Conservation (phyloP, 208 protist species). For the Crithidia thermophila region DNA sequence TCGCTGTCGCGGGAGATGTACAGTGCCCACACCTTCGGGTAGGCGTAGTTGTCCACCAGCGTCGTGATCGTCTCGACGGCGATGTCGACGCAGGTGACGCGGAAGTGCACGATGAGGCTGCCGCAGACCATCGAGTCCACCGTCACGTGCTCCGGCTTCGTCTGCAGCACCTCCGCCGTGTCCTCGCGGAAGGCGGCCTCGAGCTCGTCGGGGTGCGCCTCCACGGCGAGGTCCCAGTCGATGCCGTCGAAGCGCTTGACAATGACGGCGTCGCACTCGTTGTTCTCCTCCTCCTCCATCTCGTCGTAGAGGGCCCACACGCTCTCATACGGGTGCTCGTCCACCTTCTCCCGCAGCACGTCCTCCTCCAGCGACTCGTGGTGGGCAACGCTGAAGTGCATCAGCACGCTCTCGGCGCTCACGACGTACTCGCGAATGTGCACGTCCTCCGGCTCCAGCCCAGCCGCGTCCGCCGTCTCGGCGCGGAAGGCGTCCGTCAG, state of each 20-base stretch:
- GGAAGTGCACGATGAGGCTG: conserved; percentile 50
- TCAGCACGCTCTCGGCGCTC: conserved; percentile 17
- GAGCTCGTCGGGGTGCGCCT: conserved; percentile 24
- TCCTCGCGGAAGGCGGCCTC: conserved; percentile 40
- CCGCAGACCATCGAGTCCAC: conserved; percentile 36
- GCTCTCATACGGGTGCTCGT: conserved; percentile 32
- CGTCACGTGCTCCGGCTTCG: conserved; percentile 15
- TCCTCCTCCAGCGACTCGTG: not conserved
- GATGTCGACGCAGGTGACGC: conserved; percentile 29
- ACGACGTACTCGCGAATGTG: conserved; percentile 32
- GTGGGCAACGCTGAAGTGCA: conserved; percentile 19
- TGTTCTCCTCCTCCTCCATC: conserved; percentile 13
- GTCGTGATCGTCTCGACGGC: conserved; percentile 18
- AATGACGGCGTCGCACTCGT: conserved; percentile 4
- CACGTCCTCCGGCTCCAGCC: conserved; percentile 25
- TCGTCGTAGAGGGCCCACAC: conserved; percentile 38
- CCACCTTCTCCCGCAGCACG: conserved; percentile 11
- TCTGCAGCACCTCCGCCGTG: conserved; percentile 44
- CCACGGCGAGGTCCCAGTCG: conserved; percentile 47
- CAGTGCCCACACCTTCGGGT: conserved; percentile 57
- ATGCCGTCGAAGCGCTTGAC: conserved; percentile 48
- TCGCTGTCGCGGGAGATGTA: conserved; percentile 36
- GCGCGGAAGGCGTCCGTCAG: conserved; percentile 40
- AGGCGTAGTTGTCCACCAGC: conserved; percentile 43
- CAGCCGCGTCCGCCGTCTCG: conserved; percentile 37